Conservation (phyloP, 2,329 filamentous ascomycete genomes). For the Verticillium isaacii region DNA sequence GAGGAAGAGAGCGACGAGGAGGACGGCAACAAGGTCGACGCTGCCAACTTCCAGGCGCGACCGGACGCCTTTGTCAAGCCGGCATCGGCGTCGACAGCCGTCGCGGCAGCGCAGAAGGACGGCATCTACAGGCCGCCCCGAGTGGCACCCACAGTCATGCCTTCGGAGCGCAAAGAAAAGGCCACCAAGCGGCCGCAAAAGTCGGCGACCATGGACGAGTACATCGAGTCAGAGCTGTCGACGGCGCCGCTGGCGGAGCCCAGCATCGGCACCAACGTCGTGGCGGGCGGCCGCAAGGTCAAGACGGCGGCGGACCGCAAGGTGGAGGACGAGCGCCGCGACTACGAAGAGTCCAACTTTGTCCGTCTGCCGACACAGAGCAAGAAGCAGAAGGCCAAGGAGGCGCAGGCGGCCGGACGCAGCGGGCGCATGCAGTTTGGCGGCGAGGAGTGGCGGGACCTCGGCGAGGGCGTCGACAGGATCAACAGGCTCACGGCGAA, state of each 20-base stretch:
- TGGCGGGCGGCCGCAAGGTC: conserved; percentile 69
- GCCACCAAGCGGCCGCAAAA: conserved; percentile 55
- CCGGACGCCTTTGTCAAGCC: conserved; percentile 30
- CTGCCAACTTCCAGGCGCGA: conserved; percentile 16
- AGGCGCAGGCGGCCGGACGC: conserved; percentile 44
- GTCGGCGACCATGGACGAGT: conserved; percentile 88
- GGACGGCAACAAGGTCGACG: conserved; percentile 15
- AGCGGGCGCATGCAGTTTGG: conserved; percentile 65
- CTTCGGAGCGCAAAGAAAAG: conserved; percentile 61
- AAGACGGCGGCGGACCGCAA: conserved; percentile 74
- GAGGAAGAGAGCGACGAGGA: conserved; percentile 30
- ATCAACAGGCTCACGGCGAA: conserved; percentile 78
- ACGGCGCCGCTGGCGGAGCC: conserved; percentile 77
- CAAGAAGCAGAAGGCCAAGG: conserved; percentile 79
- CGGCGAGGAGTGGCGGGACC: conserved; percentile 86
- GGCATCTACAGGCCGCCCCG: conserved; percentile 86
- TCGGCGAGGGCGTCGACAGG: conserved; percentile 80
- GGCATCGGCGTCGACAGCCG: conserved; percentile 20
- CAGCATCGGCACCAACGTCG: conserved; percentile 87
- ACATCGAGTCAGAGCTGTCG: conserved; percentile 80
- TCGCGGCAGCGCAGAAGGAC: conserved; percentile 30
- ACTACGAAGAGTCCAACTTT: conserved; percentile 93
- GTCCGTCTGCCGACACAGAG: conserved; percentile 77
- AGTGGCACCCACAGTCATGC: conserved; percentile 83
- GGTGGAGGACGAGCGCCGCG: conserved; percentile 70